Conservation (phyloP, 1,284 basidiomycete genomes). For the Cutaneotrichosporon sp. region DNA sequence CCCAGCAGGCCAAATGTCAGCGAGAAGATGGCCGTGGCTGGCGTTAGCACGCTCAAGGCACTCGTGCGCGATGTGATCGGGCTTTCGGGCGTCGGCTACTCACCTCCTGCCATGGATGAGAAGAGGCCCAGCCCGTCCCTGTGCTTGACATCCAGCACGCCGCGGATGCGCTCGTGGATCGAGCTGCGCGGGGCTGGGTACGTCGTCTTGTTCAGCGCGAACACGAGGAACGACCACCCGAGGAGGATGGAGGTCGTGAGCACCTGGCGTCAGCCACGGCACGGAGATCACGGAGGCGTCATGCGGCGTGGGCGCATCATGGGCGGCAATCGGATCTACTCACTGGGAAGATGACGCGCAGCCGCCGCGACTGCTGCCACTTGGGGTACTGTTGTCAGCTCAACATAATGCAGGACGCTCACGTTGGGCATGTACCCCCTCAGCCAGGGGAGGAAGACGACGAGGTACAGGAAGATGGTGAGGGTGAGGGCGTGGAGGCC, state of each 20-base stretch:
- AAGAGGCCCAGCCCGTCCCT: constrained; percentile 34
- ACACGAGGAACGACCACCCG: constrained; percentile 45
- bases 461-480: constrained; percentile 53
- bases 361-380: constrained; percentile 51
- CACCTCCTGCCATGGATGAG: constrained; percentile 43
- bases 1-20: constrained; percentile 48
- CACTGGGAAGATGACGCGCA: constrained; percentile 49
- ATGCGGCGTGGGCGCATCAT: not conserved
- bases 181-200: constrained; percentile 30
- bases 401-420: constrained; percentile 11
- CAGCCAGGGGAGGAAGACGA: constrained; percentile 51
- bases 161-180: constrained; percentile 31
- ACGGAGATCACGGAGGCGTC: too few species aligned
- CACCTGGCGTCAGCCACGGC: constrained; percentile 14
- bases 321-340: constrained; percentile 17
- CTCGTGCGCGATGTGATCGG: too few species aligned
- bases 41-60: constrained; percentile 2
- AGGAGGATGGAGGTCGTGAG: constrained; percentile 47
- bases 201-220: constrained; percentile 45
- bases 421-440: constrained; percentile 52
- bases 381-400: constrained; percentile 43
- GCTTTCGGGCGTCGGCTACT: constrained; percentile 22
- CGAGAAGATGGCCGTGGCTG: constrained; percentile 47
- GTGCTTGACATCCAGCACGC: constrained; percentile 13
- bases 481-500: constrained; percentile 38